phyloP scores from a whole-genome alignment of 768 basidiomycete genomes.

The Mycena vulgaris region DNA sequence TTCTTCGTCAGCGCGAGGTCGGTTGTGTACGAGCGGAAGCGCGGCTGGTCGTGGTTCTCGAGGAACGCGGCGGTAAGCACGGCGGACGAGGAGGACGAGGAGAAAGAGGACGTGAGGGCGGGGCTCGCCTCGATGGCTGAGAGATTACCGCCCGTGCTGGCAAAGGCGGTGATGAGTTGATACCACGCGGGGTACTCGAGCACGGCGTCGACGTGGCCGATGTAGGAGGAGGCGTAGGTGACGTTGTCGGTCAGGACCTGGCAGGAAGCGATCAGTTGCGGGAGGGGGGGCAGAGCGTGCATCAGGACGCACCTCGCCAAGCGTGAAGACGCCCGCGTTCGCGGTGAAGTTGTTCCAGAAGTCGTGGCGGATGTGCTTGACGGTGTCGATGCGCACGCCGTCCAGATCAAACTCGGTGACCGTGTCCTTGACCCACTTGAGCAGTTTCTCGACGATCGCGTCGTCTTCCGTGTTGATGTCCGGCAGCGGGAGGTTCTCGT shows the following conservation, averaged over 20 bases:
- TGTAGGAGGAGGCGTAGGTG: conserved; percentile 59
- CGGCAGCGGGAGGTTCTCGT: conserved; percentile 71
- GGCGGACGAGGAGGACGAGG: conserved; percentile 59
- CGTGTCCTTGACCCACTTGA: conserved; percentile 72
- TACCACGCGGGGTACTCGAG: conserved; percentile 75
- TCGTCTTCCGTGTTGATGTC: conserved; percentile 82
- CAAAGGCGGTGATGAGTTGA: conserved; percentile 66
- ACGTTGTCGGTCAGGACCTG: conserved; percentile 43
- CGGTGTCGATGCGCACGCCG: conserved; percentile 80
- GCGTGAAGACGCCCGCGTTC: conserved; percentile 77
- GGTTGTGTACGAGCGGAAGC: conserved; percentile 68
- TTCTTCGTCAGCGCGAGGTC: conserved; percentile 67
- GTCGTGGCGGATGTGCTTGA: conserved; percentile 70
- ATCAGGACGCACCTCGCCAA: conserved; percentile 75
- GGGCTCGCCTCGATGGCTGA: conserved; percentile 46
- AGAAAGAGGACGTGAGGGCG: conserved; percentile 52
- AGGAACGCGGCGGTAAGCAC: conserved; percentile 73
- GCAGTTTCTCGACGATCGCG: conserved; percentile 65
- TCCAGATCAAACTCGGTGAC: conserved; percentile 74
- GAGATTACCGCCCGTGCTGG: conserved; percentile 68
- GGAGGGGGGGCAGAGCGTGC: too few relatives aligned
- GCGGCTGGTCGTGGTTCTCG: conserved; percentile 79
- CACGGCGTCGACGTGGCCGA: conserved; percentile 66
- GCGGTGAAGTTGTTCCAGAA: conserved; percentile 80
- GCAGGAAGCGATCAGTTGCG: background rate